Evolutionary conservation across 306 rosid species (phyloP).

Genomic region (Cotoneaster glaucophyllus): DNA sequence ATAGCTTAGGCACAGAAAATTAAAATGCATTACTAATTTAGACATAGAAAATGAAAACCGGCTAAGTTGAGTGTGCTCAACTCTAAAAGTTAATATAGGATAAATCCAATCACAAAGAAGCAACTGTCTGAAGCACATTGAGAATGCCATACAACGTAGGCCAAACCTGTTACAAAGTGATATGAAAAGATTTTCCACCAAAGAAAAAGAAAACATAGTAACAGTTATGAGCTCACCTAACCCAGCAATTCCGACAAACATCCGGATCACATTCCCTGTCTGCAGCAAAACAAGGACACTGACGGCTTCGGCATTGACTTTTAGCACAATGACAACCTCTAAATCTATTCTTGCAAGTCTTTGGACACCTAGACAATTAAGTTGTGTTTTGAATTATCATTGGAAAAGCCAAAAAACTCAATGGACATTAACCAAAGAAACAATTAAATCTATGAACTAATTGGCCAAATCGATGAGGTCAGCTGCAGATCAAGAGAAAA

Average conservation of each 20-base stretch:
- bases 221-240: slow-evolving; percentile 52
- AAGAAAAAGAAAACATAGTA: slow-evolving; percentile 6
- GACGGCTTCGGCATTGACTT: slow-evolving; percentile 98
- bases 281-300: slow-evolving; percentile 99
- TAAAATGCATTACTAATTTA: neutral
- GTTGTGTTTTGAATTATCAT: neutral
- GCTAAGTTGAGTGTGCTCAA: neutral
- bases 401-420: neutral
- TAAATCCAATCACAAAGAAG: neutral
- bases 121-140: neutral
- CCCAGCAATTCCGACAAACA: slow-evolving; percentile 98
- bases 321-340: slow-evolving; percentile 99
- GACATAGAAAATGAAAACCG: neutral
- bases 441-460: slow-evolving; percentile 13
- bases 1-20: neutral
- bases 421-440: neutral
- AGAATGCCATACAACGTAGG: neutral
- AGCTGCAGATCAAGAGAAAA: slow-evolving; percentile 6
- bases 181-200: neutral
- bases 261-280: slow-evolving; percentile 99
- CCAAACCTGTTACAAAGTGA: neutral
- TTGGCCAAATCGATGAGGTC: neutral
- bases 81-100: neutral
- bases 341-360: slow-evolving; percentile 88
- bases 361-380: slow-evolving; percentile 56